Evolutionary conservation across 2,329 filamentous ascomycete species (phyloP), one percentile per base, ranked within the genome.

Genomic region (Monosporascus sp.): DNA sequence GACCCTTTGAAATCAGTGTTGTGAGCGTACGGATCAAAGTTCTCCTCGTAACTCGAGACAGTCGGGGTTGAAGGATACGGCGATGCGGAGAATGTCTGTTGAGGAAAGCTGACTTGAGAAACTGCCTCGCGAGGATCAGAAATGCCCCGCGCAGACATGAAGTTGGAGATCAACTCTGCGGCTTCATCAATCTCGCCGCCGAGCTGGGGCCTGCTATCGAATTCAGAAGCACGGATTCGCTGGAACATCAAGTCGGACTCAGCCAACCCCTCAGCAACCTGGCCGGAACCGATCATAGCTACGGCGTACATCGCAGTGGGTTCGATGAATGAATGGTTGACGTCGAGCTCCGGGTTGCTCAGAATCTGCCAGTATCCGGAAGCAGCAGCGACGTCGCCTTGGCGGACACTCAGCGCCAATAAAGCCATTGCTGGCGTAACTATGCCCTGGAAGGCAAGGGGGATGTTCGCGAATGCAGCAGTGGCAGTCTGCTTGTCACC

Each of bases 1-100:
- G 94, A 97, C 41, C 90, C 92, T 71, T 93, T 93, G 77, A 94
- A 93, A 70, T 99, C 94, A 37, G 90, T 96, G 59, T 83, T 91
- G 64, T 89, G 84, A 15, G 88, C 89, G 66, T 97, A 96, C 1
- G 94, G 94, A 66, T 99, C 94, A 64, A 88, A 95, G 7, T 84
- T 85, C 59, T 97, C 93, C 63, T 95, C 88, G 53, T 83, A 85
- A 51, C 81, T 80, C 5, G 84, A 78, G 6, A 80, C 77, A 6
- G 79, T 79, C 3, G 79, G 73, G 11, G 82, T 77, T 1, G 81
- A 77, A 45, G 81, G 68, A 53, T 76, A 83, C 11, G 79, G 73
- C 5, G 79, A 79, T n/a, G 75, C 66, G 15, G 69, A 63, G 25
- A 75, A 82, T 0, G 78, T 68, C 50, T 80, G 76, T 50, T 77